Evolutionary conservation across 768 basidiomycete genomes (phyloP).

Genomic region (Termitomyces sp.): DNA sequence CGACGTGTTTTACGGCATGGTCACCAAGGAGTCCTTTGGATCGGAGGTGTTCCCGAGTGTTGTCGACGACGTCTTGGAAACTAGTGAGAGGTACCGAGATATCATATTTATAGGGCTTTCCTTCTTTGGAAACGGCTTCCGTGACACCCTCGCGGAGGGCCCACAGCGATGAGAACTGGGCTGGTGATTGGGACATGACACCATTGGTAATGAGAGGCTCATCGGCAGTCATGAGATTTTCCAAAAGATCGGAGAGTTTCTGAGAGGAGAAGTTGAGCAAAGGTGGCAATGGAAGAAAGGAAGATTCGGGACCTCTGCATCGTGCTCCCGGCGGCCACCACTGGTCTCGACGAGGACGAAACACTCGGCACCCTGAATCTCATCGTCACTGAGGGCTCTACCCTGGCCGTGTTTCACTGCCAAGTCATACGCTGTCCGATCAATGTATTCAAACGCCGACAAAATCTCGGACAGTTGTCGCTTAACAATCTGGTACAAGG

Average conservation of each 20-base stretch:
- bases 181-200: constrained; percentile 85
- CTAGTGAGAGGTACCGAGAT: constrained; percentile 82
- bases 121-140: constrained; percentile 90
- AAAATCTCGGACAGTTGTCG: constrained; percentile 88
- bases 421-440: constrained; percentile 79
- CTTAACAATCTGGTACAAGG: constrained; percentile 79
- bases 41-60: constrained; percentile 66
- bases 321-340: constrained; percentile 89
- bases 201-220: constrained; percentile 82
- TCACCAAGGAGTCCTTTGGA: constrained; percentile 69
- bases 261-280: constrained; percentile 26
- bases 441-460: constrained; percentile 96
- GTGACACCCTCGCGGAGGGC: constrained; percentile 87
- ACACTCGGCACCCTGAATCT: constrained; percentile 75
- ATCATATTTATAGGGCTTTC: constrained; percentile 96
- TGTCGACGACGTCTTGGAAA: constrained; percentile 87
- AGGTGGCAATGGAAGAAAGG: not conserved
- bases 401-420: constrained; percentile 83
- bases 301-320: constrained; percentile 65
- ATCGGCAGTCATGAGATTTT: constrained; percentile 70
- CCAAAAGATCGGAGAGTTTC: constrained; percentile 84
- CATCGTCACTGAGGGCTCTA: constrained; percentile 67
- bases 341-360: constrained; percentile 95
- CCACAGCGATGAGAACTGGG: constrained; percentile 90
- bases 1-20: constrained; percentile 73